A percentile compares a stretch with the other conserved stretches of the same genome.
Evolutionary conservation across 148 eudicot species (phyloP).

Genomic region (Vaccinium vitisidaea): DNA sequence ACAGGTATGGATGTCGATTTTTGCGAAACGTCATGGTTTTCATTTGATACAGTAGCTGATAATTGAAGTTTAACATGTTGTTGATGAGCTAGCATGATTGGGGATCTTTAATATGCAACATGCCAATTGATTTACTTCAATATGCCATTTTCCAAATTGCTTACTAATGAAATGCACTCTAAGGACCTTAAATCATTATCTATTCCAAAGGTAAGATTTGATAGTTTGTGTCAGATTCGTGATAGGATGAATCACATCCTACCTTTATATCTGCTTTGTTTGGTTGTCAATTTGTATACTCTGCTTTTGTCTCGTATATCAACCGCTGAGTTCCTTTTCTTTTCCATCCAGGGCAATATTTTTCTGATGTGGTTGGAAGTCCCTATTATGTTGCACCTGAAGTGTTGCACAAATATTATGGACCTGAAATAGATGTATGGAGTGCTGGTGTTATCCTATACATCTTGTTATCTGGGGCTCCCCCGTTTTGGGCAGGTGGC

Average conservation of each 20-base stretch:
- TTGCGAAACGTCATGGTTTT: not conserved
- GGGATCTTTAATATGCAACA: not conserved
- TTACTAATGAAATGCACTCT: not conserved
- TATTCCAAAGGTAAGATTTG: not conserved
- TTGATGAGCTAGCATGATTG: not conserved
- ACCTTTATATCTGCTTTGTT: not conserved
- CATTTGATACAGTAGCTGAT: not conserved
- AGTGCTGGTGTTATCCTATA: slow-evolving; percentile 83
- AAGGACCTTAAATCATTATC: not conserved
- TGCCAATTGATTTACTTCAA: not conserved
- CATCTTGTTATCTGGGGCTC: slow-evolving; percentile 70
- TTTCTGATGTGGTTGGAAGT: slow-evolving; percentile 75
- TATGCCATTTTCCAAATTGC: not conserved
- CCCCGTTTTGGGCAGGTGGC: slow-evolving; percentile 80
- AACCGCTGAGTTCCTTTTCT: slow-evolving; percentile 6
- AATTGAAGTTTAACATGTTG: not conserved
- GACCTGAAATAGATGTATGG: slow-evolving; percentile 81
- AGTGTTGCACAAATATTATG: slow-evolving; percentile 72
- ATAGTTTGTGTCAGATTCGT: not conserved
- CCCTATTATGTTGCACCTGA: slow-evolving; percentile 86
- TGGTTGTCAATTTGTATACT: not conserved
- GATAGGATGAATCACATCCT: not conserved
- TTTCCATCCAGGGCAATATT: slow-evolving; percentile 54
- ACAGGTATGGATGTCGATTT: not conserved
- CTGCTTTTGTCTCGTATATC: not conserved